Conservation (phyloP, 2,329 filamentous ascomycete species). For the Colletotrichum sp. region DNA sequence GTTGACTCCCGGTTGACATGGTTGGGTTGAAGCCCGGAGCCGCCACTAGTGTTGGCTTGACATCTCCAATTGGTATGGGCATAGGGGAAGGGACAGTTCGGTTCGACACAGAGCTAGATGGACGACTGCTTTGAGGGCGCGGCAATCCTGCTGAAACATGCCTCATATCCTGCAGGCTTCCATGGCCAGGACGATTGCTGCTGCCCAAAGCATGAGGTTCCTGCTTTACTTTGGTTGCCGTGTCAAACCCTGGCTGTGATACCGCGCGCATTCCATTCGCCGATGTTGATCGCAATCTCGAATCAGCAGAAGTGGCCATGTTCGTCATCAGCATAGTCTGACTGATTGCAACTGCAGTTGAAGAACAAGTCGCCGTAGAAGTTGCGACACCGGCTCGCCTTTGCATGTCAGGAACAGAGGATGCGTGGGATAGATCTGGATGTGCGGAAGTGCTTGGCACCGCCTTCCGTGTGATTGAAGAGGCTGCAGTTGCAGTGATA, state of each 20-base stretch:
- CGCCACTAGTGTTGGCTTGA: neutral
- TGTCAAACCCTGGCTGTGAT: neutral
- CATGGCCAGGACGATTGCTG: neutral
- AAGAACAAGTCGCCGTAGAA: neutral
- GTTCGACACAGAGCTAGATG: neutral
- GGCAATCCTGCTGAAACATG: neutral
- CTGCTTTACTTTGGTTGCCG: neutral
- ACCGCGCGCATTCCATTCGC: neutral
- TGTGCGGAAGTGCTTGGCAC: neutral
- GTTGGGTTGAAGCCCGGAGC: neutral
- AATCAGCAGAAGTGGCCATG: neutral
- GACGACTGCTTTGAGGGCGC: neutral
- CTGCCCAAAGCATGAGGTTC: neutral
- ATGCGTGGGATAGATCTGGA: neutral
- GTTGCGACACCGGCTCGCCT: neutral
- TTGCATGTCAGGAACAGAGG: neutral
- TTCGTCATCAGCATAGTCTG: neutral
- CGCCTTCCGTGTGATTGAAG: neutral
- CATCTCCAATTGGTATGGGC: neutral
- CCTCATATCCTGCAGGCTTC: neutral
- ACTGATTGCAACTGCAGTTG: too few relatives aligned
- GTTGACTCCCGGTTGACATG: neutral
- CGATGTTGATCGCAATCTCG: neutral
- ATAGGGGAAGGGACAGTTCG: neutral
- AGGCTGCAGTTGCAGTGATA: neutral